Evolutionary conservation across 2,329 filamentous ascomycete species (phyloP), one percentile per base, ranked within the genome.

Genomic region (Talaromyces sp.): DNA sequence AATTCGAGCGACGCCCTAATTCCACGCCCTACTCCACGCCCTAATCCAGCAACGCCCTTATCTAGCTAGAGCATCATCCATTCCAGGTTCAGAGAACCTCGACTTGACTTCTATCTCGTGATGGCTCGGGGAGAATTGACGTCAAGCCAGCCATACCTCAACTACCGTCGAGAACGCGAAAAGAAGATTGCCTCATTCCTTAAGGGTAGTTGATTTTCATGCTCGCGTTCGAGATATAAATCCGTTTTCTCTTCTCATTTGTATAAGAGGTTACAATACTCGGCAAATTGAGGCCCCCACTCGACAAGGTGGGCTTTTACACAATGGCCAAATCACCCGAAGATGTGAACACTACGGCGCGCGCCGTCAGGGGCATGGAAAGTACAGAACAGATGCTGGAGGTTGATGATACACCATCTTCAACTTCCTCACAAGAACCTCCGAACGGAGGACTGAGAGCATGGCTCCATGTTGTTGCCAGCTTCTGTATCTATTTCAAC

Each of bases 401-500:
- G n/a, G 28, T 52, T 33, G 25, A 33, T 52, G 48, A 35, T 8
- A 52, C n/a, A 33, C 48, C 48, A 33, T 33, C 28, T 52, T 52
- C 48, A n/a, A 33, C 28, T 52, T 52, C 28, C 16, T 18, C 25
- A 33, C 16, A 52, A 33, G 48, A 52, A 1, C 28, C 48, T 8
- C 66, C 66, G 0, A 67, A 69, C 52, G 68, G 68, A 12, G 68
- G 68, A 5, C 18, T 69, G 21, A 57, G 62, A 48, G 67, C 68
- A 11, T 70, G 69, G 68, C 21, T 63, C 5, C 62, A 64, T 8
- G 68, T 69, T 8, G 55, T 66, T 23, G 67, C 64, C 16, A 63
- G 55, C 23, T 69, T 69, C 46, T 64, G 68, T 12, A 60, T 70
- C 11, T 68, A 67, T 31, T 39, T 66, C 56, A 70, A 68, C 55